These are phyloP conservation scores for Trichosporon sp. DNA, from an alignment of 1,284 basidiomycete species.

Conservation along the genomic window DNA sequence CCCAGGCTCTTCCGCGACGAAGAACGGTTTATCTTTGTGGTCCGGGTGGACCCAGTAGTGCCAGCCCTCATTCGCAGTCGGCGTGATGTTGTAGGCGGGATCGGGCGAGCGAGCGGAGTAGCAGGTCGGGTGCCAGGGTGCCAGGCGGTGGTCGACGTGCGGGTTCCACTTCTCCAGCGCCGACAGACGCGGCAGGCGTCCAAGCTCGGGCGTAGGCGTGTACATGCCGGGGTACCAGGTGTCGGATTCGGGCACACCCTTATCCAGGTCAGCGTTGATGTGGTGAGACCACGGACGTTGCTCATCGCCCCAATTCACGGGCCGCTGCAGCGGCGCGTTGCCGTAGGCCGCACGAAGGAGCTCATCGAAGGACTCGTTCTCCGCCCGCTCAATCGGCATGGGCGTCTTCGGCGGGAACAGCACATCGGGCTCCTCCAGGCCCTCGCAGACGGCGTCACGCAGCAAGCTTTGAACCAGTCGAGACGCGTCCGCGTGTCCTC, in stretches of 20 bases:
- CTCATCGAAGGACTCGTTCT: slow-evolving; percentile 14
- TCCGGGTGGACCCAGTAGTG: slow-evolving; percentile 51
- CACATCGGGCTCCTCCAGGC: not conserved
- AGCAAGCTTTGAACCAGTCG: slow-evolving; percentile 48
- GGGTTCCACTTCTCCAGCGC: slow-evolving; percentile 49
- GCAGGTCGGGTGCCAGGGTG: slow-evolving; percentile 47
- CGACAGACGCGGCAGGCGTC: slow-evolving; percentile 49
- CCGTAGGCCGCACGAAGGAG: not conserved
- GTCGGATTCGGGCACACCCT: slow-evolving; percentile 6
- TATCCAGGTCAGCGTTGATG: not conserved
- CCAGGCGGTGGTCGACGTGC: slow-evolving; percentile 35
- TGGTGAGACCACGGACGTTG: slow-evolving; percentile 32
- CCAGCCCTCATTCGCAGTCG: slow-evolving; percentile 46
- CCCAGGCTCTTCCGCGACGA: slow-evolving; percentile 45
- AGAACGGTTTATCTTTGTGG: slow-evolving; percentile 53
- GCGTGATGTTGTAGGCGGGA: slow-evolving; percentile 48
- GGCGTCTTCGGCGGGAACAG: slow-evolving; percentile 19
- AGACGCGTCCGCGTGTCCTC: slow-evolving; percentile 52
- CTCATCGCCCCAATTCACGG: slow-evolving; percentile 24
- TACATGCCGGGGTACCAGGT: slow-evolving; percentile 42
- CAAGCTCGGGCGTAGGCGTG: slow-evolving; percentile 43
- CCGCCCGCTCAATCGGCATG: slow-evolving; percentile 34
- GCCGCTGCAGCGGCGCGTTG: not conserved
- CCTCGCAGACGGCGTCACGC: slow-evolving; percentile 47
- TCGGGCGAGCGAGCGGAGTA: slow-evolving; percentile 42